Evolutionary conservation across 2,329 filamentous ascomycete species (phyloP), one percentile per base, ranked within the genome.

Genomic region (Aspergillus eucalypticola): DNA sequence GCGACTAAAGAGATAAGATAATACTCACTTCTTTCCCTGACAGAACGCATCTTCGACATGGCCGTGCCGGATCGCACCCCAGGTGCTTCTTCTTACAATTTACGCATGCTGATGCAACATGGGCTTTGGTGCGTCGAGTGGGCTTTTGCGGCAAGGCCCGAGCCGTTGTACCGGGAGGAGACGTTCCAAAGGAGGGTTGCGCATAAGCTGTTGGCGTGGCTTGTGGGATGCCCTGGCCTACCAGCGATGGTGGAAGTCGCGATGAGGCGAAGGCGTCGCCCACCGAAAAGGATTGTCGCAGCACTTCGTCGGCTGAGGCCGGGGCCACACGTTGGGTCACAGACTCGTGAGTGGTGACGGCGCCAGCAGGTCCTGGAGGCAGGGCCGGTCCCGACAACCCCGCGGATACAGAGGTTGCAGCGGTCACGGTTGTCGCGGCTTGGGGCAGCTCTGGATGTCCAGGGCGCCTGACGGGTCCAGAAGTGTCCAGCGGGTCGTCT

Each of bases 81-180:
- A 81, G 61, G 62, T 81, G 79, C 65, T 81, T 81, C 66, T 77
- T 78, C 64, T 81, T 81, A 66, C 79, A 81, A 62, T 81, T 81
- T 13, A 81, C 76, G 66, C 79, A 81, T 2, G 79, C 79, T 3
- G 79, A 81, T 29, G 79, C 78, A 27, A 81, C 79, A 68, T 81
- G 79, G 6, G 79, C 76, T 60, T 81, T 81, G 4, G 77, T 76
- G 48, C 79, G 78, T 50, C 79, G 69, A 0, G 78, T 78, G 15
- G 77, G 71, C 49, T 77, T 76, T 35, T 78, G 72, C 51, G 68
- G 62, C 21, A 76, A 60, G 41, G 71, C 54, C 50, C 75, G 69
- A 51, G 64, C 60, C 25, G 64, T 60, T 10, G 67, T 56, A 7
- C 62, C 68, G 3, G 69, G 48, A 2, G 71, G 63, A 1, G 67